Evolutionary conservation across 2,329 filamentous ascomycete genomes (phyloP), one percentile per base, ranked within the genome.

Genomic region (Colletotrichum phormii): DNA sequence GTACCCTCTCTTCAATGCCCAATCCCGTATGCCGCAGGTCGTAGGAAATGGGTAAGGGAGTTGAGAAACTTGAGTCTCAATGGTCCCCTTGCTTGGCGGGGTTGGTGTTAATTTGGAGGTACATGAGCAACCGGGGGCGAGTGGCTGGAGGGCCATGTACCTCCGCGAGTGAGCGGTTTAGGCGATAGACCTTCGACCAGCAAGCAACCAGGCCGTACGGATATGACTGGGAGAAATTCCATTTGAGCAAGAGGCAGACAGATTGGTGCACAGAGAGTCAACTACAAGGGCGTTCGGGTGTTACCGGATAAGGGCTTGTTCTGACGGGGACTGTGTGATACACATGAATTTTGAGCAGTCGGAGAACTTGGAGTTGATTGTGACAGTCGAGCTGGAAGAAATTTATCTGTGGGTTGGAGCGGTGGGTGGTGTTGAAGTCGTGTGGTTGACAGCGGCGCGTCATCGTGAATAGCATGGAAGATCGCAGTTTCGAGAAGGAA

Each of bases 261-360:
- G 69, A 66, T 55, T 42, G 58, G 59, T 74, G 42, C 18, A 22
- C 15, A 57, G 63, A 67, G 51, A 71, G 18, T 54, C 64, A 75
- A 74, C 69, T 62, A 26, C 51, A 63, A 42, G 49, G 60, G 26
- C 37, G 70, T 57, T 74, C 71, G 66, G 64, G 67, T 22, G 42
- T 67, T 67, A 55, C 61, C 63, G 72, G 75, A 78, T 76, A 75
- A 75, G 74, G 75, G 67, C 51, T 73, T 53, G 26, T 49, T 73
- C 64, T 54, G 65, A 73, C 74, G 77, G 75, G 74, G 75, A 68
- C 55, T 68, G 65, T 68, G 64, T 54, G 75, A 78, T 75, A 78
- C 75, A 77, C 74, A 77, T 35, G n/a, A 53, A 24, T n/a, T 24
- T 31, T 8, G 42, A n/a, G 18, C 42, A 22, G 42, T n/a, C n/a